phyloP scores from a whole-genome alignment of 257 asterid genomes.

The Voacanga thouarsii region DNA sequence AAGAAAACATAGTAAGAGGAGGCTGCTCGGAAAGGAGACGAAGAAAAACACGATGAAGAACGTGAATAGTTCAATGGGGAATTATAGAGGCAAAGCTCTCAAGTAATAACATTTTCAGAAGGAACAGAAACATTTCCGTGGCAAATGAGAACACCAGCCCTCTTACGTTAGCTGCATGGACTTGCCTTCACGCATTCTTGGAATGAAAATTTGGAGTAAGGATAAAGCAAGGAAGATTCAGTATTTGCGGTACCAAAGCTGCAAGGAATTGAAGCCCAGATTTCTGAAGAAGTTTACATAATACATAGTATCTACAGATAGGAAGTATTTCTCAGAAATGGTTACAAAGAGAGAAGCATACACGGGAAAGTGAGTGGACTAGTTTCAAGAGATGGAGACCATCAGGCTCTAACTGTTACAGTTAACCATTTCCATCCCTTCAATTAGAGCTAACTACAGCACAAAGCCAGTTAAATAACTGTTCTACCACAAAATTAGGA shows the following conservation, averaged over 20 bases:
- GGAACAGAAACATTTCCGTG: not conserved
- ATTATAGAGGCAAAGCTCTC: not conserved
- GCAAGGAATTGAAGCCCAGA: slow-evolving; percentile 22
- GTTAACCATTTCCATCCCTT: slow-evolving; percentile 13
- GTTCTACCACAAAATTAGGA: not conserved
- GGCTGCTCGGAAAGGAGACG: not conserved
- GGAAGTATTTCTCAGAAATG: not conserved
- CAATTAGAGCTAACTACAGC: not conserved
- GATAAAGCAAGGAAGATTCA: slow-evolving; percentile 39
- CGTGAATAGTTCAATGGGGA: not conserved
- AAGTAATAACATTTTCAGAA: not conserved
- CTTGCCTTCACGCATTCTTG: slow-evolving; percentile 22
- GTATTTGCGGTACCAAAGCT: slow-evolving; percentile 13
- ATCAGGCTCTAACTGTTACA: slow-evolving; percentile 33
- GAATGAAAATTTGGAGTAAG: slow-evolving; percentile 26
- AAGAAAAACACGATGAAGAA: not conserved
- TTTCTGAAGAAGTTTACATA: not conserved
- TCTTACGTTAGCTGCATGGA: slow-evolving; percentile 2
- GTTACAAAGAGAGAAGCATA: not conserved
- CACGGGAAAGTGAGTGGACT: slow-evolving; percentile 28
- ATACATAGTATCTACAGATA: not conserved
- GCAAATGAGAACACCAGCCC: not conserved
- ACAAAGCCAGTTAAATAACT: not conserved
- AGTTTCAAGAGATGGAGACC: slow-evolving; percentile 34
- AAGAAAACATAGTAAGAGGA: not conserved